Evolutionary conservation across 2,329 filamentous ascomycete genomes (phyloP).

Genomic region (Colletotrichum eleusines): DNA sequence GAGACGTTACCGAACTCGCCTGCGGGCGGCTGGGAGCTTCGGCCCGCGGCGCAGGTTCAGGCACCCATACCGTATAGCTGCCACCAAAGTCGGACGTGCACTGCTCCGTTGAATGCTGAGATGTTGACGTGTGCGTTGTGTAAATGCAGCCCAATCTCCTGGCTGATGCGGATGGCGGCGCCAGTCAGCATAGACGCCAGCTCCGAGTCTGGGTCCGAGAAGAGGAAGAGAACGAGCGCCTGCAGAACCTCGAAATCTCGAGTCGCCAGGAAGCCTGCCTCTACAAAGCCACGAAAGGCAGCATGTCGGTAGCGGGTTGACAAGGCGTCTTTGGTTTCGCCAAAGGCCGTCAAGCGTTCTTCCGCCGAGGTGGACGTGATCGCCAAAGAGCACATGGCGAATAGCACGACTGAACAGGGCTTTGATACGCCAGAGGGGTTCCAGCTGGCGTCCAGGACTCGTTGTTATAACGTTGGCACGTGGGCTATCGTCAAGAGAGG

Average conservation of each 20-base stretch:
- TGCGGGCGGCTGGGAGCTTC: conserved; percentile 19
- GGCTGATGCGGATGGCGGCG: conserved; percentile 44
- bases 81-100: conserved; percentile 49
- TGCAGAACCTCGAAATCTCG: conserved; percentile 48
- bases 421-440: conserved; percentile 41
- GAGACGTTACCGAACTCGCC: conserved; percentile 54
- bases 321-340: conserved; percentile 35
- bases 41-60: conserved; percentile 35
- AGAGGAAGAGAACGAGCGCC: conserved; percentile 48
- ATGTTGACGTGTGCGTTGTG: conserved; percentile 36
- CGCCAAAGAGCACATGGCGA: conserved; percentile 48
- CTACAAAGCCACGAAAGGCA: conserved; percentile 44
- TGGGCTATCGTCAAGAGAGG: conserved; percentile 50
- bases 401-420: conserved; percentile 45
- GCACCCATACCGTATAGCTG: conserved; percentile 45
- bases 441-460: conserved; percentile 49
- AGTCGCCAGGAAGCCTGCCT: conserved; percentile 47
- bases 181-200: conserved; percentile 45
- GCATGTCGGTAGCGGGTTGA: conserved; percentile 46
- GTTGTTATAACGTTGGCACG: conserved; percentile 49
- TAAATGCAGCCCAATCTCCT: conserved; percentile 46
- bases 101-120: conserved; percentile 46
- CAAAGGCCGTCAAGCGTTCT: conserved; percentile 41
- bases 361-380: conserved; percentile 43
- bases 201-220: conserved; percentile 47